Evolutionary conservation across 2,329 filamentous ascomycete species (phyloP).

Genomic region (Xylariomycetidae sp.): DNA sequence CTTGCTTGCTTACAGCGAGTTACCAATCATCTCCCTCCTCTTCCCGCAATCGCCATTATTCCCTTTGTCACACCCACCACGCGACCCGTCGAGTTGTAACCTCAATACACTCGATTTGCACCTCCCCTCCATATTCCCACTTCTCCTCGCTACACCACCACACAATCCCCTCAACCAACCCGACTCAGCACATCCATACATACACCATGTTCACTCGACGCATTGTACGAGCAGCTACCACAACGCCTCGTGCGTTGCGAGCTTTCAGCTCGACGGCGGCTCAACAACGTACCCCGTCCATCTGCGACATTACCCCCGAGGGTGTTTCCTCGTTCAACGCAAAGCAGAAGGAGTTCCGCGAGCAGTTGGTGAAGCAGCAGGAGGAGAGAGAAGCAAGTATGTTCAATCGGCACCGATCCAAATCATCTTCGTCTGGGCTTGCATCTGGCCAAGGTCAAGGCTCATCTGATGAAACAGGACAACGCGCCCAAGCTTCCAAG

Average conservation of each 20-base stretch:
- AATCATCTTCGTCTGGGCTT: constrained; percentile 15
- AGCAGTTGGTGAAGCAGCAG: constrained; percentile 70
- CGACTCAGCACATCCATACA: no score
- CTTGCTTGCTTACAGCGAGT: no score
- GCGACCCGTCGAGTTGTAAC: no score
- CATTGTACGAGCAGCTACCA: constrained; percentile 42
- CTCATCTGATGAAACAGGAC: constrained; percentile 49
- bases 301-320: constrained; percentile 76
- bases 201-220: constrained; percentile 47
- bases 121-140: background rate
- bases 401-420: constrained; percentile 34
- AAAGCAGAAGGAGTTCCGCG: constrained; percentile 82
- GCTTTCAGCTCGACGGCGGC: constrained; percentile 53
- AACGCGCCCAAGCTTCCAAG: constrained; percentile 52
- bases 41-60: background rate
- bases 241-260: constrained; percentile 46
- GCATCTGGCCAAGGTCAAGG: constrained; percentile 36
- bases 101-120: no score
- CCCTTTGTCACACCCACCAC: background rate
- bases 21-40: background rate
- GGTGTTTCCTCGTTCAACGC: constrained; percentile 71
- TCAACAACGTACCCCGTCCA: constrained; percentile 59
- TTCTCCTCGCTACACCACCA: constrained; percentile 8
- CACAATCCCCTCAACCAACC: constrained; percentile 1
- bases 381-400: constrained; percentile 84